phyloP scores from a whole-genome alignment of 2,329 filamentous ascomycete genomes.

The Oidium heveae region DNA sequence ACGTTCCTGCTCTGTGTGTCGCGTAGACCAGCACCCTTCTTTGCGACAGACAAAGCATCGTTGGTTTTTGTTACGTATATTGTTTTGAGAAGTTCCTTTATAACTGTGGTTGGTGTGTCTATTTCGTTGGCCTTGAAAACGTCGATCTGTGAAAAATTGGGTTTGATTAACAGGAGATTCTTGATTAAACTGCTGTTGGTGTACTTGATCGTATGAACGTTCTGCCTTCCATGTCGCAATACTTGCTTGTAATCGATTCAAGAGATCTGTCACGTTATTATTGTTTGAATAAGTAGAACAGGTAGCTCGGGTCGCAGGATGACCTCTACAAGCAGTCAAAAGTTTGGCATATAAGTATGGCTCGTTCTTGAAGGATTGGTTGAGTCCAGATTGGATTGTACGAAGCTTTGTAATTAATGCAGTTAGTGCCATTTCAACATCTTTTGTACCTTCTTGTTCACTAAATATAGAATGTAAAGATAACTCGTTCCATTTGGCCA shows the following conservation, averaged over 20 bases:
- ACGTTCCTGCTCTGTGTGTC: neutral
- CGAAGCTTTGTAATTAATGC: neutral
- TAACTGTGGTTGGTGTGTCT: neutral
- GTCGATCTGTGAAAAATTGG: neutral
- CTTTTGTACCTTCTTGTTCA: neutral
- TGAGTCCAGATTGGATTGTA: neutral
- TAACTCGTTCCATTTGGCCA: neutral
- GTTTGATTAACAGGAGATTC: neutral
- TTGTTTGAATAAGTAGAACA: neutral
- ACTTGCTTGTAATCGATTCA: neutral
- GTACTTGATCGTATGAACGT: neutral
- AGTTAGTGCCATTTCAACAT: neutral
- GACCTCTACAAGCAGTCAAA: neutral
- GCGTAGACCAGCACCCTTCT: neutral
- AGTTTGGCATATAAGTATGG: neutral
- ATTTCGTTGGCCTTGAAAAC: neutral
- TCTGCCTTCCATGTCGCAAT: neutral
- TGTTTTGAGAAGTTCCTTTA: neutral
- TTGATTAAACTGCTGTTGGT: neutral
- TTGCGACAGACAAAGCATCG: neutral
- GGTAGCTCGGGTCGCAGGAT: neutral
- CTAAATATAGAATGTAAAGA: neutral
- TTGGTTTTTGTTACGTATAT: neutral
- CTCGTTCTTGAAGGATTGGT: neutral
- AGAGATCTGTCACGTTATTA: neutral